Evolutionary conservation across 106 monocot species (phyloP).

Genomic region (Acorus calamus): DNA sequence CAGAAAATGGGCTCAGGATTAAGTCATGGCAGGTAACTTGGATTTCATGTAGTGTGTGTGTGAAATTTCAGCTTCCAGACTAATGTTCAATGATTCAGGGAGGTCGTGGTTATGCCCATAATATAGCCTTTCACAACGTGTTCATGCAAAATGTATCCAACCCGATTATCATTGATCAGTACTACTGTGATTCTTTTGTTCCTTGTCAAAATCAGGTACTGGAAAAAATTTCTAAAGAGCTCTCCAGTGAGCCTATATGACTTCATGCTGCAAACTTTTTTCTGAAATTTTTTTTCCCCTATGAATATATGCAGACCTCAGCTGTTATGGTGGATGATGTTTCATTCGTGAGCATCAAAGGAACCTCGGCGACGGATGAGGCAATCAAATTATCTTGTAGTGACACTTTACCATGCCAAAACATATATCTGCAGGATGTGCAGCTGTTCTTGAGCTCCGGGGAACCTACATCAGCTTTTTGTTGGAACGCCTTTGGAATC

Average conservation of each 20-base stretch:
- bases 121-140: constrained; percentile 41
- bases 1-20: constrained; percentile 75
- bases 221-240: background rate
- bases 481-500: constrained; percentile 51
- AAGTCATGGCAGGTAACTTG: constrained; percentile 75
- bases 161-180: constrained; percentile 80
- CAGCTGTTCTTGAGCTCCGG: constrained; percentile 33
- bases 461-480: constrained; percentile 23
- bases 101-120: constrained; percentile 38
- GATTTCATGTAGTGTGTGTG: background rate
- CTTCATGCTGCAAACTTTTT: too few relatives aligned
- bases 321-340: constrained; percentile 46
- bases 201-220: constrained; percentile 57
- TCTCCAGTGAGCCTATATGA: too few relatives aligned
- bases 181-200: constrained; percentile 54
- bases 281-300: too few relatives aligned
- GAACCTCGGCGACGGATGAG: constrained; percentile 41
- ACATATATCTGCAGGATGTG: constrained; percentile 45
- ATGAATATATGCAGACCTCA: constrained; percentile 42
- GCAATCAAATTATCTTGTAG: constrained; percentile 64
- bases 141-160: constrained; percentile 64
- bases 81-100: constrained; percentile 20
- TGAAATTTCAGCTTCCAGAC: background rate
- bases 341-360: constrained; percentile 44
- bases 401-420: constrained; percentile 43